phyloP scores from a whole-genome alignment of 352 stramenopile genomes.

The Saprolegnia parasitica region DNA sequence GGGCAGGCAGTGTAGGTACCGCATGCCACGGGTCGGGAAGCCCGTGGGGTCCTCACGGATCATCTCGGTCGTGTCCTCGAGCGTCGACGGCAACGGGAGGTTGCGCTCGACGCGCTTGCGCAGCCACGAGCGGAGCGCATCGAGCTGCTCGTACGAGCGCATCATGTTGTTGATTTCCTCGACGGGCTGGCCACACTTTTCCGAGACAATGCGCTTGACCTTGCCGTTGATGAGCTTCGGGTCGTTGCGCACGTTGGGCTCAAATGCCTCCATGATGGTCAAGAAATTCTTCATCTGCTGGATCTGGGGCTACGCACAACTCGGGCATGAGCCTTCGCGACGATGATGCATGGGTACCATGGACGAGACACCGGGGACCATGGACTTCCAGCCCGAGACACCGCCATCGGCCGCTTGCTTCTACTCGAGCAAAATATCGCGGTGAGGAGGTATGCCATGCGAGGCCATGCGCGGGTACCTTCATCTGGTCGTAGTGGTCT shows the following conservation, averaged over 20 bases:
- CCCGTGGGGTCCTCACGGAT: conserved; percentile 77
- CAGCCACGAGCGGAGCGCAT: conserved; percentile 68
- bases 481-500: conserved; percentile 30
- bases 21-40: conserved; percentile 80
- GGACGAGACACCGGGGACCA: conserved; percentile 27
- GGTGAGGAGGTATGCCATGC: not conserved
- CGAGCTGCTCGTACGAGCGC: conserved; percentile 78
- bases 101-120: conserved; percentile 74
- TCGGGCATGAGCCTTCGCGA: conserved; percentile 42
- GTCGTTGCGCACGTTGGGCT: conserved; percentile 66
- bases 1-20: conserved; percentile 28
- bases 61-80: conserved; percentile 75
- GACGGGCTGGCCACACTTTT: conserved; percentile 74
- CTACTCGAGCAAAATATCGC: conserved; percentile 34
- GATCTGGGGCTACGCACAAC: conserved; percentile 57
- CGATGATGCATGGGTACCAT: conserved; percentile 39
- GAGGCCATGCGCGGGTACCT: conserved; percentile 4
- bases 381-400: conserved; percentile 27
- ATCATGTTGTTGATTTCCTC: conserved; percentile 87
- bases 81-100: conserved; percentile 60
- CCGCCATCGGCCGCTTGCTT: conserved; percentile 28
- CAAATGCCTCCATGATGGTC: conserved; percentile 68
- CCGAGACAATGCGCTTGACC: conserved; percentile 70
- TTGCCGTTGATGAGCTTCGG: conserved; percentile 80
- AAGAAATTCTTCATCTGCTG: conserved; percentile 83